phyloP scores from a whole-genome alignment of 495 filamentous ascomycete genomes.

The Penicillium daleae region DNA sequence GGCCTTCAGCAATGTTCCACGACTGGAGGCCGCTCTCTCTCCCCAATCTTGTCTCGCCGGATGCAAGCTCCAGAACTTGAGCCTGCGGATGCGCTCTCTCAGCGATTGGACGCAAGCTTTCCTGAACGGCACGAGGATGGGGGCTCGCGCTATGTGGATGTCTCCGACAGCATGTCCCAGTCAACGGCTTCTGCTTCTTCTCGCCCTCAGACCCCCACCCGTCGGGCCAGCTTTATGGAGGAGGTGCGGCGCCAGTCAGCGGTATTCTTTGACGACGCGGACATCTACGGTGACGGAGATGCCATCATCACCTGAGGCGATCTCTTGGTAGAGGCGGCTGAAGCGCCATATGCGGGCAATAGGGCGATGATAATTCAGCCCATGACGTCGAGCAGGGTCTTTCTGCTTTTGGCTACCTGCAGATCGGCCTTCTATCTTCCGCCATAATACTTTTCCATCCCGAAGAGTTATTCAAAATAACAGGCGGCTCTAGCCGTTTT shows the following conservation, averaged over 20 bases:
- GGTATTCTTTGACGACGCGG: constrained; percentile 65
- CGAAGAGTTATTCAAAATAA: constrained; percentile 21
- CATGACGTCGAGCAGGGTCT: constrained; percentile 18
- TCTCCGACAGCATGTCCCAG: constrained; percentile 35
- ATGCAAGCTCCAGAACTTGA: constrained; percentile 25
- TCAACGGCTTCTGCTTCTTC: constrained; percentile 29
- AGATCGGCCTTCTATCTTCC: constrained; percentile 17
- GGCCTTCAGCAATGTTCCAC: constrained; percentile 63
- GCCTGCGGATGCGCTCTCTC: constrained; percentile 27
- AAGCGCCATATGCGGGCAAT: constrained; percentile 16
- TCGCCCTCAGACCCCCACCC: constrained; percentile 30
- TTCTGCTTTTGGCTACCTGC: constrained; percentile 27
- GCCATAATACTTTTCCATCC: constrained; percentile 20
- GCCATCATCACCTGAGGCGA: constrained; percentile 25
- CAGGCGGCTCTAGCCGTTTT: constrained; percentile 30
- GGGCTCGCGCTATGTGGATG: constrained; percentile 27
- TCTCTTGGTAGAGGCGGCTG: constrained; percentile 16
- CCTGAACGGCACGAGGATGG: constrained; percentile 37
- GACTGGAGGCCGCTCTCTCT: constrained; percentile 30
- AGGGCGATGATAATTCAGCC: not conserved
- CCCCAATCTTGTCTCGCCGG: constrained; percentile 36
- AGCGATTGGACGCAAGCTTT: constrained; percentile 37
- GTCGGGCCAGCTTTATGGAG: constrained; percentile 56
- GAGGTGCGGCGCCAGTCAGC: constrained; percentile 63
- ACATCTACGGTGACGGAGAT: constrained; percentile 42